Conservation (phyloP, 805 yeast species). For the Cyberlindnera mycetangii region DNA sequence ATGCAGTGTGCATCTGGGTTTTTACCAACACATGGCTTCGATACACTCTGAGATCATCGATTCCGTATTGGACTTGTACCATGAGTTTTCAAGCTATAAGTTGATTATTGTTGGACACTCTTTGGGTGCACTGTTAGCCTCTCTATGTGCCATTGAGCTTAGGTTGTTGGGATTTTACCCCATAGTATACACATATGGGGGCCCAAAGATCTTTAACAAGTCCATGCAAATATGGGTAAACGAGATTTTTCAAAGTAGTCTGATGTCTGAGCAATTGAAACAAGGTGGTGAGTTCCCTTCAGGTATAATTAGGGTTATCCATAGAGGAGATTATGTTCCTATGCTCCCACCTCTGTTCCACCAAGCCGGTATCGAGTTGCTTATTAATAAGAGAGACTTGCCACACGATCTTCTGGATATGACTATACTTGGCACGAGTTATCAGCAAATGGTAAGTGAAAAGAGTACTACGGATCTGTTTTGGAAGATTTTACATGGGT, state of each 20-base stretch:
- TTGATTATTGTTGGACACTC: conserved; percentile 70
- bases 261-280: conserved; percentile 25
- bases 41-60: conserved; percentile 33
- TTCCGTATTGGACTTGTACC: conserved; percentile 34
- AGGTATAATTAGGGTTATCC: conserved; percentile 55
- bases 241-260: conserved; percentile 39
- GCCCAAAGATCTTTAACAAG: conserved; percentile 63
- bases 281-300: conserved; percentile 14
- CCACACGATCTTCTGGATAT: conserved; percentile 32
- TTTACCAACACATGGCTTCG: conserved; percentile 44
- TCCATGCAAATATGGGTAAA: conserved; percentile 54
- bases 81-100: conserved; percentile 44
- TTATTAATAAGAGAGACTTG: conserved; percentile 34
- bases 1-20: conserved; percentile 67
- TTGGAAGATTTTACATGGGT: conserved; percentile 30
- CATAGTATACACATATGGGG: conserved; percentile 55
- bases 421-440: conserved; percentile 11
- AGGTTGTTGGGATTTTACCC: conserved; percentile 53
- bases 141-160: conserved; percentile 61
- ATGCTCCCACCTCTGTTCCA: conserved; percentile 47
- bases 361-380: conserved; percentile 35
- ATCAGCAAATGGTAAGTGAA: background rate
- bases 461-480: background rate
- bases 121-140: conserved; percentile 70
- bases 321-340: conserved; percentile 58